Evolutionary conservation across 1,284 basidiomycete species (phyloP).

Genomic region (Cryptococcus hybrid): DNA sequence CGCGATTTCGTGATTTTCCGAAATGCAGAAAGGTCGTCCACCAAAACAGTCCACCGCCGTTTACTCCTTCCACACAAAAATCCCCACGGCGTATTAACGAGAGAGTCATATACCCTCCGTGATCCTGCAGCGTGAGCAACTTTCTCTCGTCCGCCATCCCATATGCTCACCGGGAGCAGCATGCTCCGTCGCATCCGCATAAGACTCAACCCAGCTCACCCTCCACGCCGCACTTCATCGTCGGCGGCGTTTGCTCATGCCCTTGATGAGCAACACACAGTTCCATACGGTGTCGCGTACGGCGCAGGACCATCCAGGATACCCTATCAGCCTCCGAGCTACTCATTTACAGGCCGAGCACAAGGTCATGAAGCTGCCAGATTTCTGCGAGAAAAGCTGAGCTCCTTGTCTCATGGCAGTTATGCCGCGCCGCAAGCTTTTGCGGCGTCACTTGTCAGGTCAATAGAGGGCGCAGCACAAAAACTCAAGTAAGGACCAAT

Average conservation of each 20-base stretch:
- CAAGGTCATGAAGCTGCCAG: neutral
- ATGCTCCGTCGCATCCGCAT: constrained; percentile 19
- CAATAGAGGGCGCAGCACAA: neutral
- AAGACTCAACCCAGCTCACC: constrained; percentile 8
- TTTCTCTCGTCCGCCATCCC: no score
- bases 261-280: constrained; percentile 1
- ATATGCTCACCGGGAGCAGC: neutral
- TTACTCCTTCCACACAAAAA: no score
- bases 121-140: no score
- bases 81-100: no score
- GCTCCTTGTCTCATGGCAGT: neutral
- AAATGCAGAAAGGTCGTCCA: neutral
- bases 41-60: no score
- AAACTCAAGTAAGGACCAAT: neutral
- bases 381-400: neutral
- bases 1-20: neutral
- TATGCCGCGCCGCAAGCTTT: constrained; percentile 4
- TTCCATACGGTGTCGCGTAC: constrained; percentile 32
- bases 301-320: constrained; percentile 39
- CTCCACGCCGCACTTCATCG: constrained; percentile 4
- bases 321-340: constrained; percentile 23
- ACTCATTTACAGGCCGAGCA: no score
- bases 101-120: no score
- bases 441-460: neutral
- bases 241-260: constrained; percentile 7